phyloP scores from a whole-genome alignment of 2,329 filamentous ascomycete genomes.

The Pseudocercospora pini-densiflorae region DNA sequence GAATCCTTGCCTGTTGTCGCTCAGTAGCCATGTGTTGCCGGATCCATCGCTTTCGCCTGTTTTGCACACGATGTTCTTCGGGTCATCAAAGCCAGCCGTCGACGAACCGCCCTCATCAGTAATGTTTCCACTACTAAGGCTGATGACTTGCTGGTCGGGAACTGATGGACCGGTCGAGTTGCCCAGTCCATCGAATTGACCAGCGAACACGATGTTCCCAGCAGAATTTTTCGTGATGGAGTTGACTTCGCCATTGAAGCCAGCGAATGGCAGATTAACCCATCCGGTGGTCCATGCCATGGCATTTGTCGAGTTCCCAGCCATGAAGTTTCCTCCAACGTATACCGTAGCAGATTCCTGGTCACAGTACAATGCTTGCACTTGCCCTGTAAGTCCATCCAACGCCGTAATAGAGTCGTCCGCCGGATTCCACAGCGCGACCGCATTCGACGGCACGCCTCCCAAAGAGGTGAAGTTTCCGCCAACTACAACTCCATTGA shows the following conservation, averaged over 20 bases:
- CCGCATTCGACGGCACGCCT: slow-evolving; percentile 72
- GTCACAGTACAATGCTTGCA: slow-evolving; percentile 84
- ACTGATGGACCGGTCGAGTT: slow-evolving; percentile 73
- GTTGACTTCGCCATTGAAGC: slow-evolving; percentile 90
- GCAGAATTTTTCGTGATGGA: slow-evolving; percentile 81
- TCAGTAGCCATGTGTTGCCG: slow-evolving; percentile 83
- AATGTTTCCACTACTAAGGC: slow-evolving; percentile 78
- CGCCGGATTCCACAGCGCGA: slow-evolving; percentile 80
- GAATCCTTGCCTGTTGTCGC: slow-evolving; percentile 74
- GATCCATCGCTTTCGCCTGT: slow-evolving; percentile 64
- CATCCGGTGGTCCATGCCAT: slow-evolving; percentile 80
- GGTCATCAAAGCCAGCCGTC: slow-evolving; percentile 70
- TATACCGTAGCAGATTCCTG: slow-evolving; percentile 77
- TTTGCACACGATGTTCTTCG: slow-evolving; percentile 82
- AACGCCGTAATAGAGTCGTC: slow-evolving; percentile 73
- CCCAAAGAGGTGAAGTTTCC: slow-evolving; percentile 96
- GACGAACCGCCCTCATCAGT: slow-evolving; percentile 67
- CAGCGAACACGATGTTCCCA: slow-evolving; percentile 89
- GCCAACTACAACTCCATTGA: slow-evolving; percentile 79
- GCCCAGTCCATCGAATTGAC: slow-evolving; percentile 83
- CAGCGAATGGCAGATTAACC: slow-evolving; percentile 83
- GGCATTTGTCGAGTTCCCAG: slow-evolving; percentile 83
- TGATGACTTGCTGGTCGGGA: slow-evolving; percentile 76
- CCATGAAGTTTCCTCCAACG: slow-evolving; percentile 84
- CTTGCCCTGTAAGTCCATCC: slow-evolving; percentile 79